Base-by-base conservation (phyloP, 805 yeast species). In the Ogataea angusta region DNA sequence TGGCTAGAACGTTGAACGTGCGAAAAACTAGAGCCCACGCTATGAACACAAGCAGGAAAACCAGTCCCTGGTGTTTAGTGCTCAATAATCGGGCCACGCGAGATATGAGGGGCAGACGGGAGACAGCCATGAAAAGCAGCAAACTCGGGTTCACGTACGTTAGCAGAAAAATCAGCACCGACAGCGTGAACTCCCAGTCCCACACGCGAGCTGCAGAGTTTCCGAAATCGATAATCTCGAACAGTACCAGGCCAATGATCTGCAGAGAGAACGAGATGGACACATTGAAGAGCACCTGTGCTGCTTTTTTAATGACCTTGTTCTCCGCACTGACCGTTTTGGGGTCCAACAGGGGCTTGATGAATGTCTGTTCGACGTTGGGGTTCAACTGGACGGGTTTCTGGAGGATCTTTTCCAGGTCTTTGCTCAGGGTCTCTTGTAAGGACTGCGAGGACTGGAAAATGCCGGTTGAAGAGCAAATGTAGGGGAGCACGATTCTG, bases 81-180 rank as follows among this genome's bases (percentile, higher is more conserved):
- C 43, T 31, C 31, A 36, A 9, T 2, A 29, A n/a, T 4, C 13
- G 23, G 10, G 31, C 25, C 15, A 42, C 28, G 6, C 34, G 31
- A 5, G 34, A 18, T 3, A 43, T 10, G 10, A 40, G 39, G 5
- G 51, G 51, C 13, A 42, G 18, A 23, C 36, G 34, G 28, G 34
- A 23, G 10, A 28, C 18, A 6, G 36, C 10, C 31, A 40, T 28
- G 35, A 43, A 44, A 2, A 49, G 43, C n/a, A 50, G 30, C 29
- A 66, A 43, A 22, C 67, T 61, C n/a, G 82, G 82, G 34, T 67
- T 64, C n/a, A 70, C 43, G 15, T 70, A 58, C 2, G 70, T 60
- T 15, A 73, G 58, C 5, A 70, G 52, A 8, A 71, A 36, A 22
- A 71, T 66, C 31, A 74, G 52, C 7, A 57, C 35, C 28, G 67